A percentile compares a stretch with the other conserved stretches of the same genome.
Evolutionary conservation across 2,329 filamentous ascomycete species (phyloP).

Genomic region (Cytospora piceicola): DNA sequence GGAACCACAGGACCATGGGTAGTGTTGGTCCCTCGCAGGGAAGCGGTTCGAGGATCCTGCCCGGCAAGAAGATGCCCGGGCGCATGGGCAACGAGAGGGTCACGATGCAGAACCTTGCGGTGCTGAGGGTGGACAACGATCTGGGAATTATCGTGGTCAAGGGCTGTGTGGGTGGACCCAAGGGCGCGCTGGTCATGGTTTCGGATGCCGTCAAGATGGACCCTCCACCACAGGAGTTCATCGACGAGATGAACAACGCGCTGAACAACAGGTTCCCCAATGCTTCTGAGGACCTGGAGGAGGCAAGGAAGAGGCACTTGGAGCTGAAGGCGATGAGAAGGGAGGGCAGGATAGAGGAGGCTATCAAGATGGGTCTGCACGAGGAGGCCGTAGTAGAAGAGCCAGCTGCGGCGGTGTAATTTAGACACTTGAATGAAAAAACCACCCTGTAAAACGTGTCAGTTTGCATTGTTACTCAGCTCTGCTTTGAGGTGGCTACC

Average conservation of each 20-base stretch:
- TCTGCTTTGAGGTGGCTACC: not conserved
- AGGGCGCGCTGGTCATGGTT: conserved; percentile 81
- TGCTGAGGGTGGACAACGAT: conserved; percentile 84
- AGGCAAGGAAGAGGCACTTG: conserved; percentile 55
- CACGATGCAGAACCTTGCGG: conserved; percentile 88
- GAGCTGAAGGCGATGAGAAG: conserved; percentile 57
- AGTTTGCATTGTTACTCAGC: not conserved
- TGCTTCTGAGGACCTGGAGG: conserved; percentile 50
- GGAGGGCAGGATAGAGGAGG: conserved; percentile 45
- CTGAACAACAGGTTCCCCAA: conserved; percentile 53
- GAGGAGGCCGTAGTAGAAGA: conserved; percentile 24
- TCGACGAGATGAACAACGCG: conserved; percentile 49
- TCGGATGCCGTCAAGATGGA: conserved; percentile 90
- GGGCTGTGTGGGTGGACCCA: conserved; percentile 85
- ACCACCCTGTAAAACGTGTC: conserved; percentile 3
- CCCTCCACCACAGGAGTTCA: conserved; percentile 54
- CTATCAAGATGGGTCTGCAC: conserved; percentile 35
- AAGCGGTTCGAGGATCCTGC: conserved; percentile 86
- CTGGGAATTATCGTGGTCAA: conserved; percentile 88
- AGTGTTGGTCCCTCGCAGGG: conserved; percentile 89
- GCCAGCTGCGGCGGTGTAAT: conserved; percentile 4
- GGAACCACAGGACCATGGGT: conserved; percentile 91
- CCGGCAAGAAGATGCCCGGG: conserved; percentile 97
- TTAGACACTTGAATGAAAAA: conserved; percentile 1
- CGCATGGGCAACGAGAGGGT: conserved; percentile 90